Evolutionary conservation across 495 filamentous ascomycete species (phyloP).

Genomic region (Talaromyces wortmannii): DNA sequence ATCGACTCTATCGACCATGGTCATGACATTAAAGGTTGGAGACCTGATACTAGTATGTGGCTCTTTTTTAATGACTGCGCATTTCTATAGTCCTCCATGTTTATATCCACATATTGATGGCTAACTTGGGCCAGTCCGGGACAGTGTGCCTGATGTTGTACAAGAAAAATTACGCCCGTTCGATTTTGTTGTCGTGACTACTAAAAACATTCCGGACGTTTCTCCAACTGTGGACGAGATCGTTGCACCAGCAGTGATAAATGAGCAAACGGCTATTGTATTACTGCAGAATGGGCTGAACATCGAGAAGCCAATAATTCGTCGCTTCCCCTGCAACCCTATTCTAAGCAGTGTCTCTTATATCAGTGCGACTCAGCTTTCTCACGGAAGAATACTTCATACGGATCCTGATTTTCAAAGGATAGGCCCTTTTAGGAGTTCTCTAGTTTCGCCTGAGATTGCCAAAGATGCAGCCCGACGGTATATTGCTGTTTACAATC

Average conservation of each 20-base stretch:
- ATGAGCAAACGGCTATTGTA: constrained; percentile 36
- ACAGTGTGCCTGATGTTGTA: not conserved
- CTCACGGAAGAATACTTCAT: not conserved
- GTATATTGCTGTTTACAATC: constrained; percentile 10
- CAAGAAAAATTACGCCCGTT: constrained; percentile 6
- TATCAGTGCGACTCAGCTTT: not conserved
- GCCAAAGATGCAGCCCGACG: not conserved
- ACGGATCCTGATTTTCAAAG: not conserved
- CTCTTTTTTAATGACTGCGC: not conserved
- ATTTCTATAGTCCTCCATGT: not conserved
- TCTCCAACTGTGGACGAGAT: constrained; percentile 50
- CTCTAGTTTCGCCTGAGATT: not conserved
- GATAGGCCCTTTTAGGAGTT: not conserved
- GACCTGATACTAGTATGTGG: constrained; percentile 11
- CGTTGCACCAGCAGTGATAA: constrained; percentile 68
- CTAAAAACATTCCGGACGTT: constrained; percentile 38
- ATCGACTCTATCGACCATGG: constrained; percentile 39
- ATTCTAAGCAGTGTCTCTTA: constrained; percentile 15
- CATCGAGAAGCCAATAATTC: constrained; percentile 40
- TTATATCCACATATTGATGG: no score
- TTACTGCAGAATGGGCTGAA: constrained; percentile 51
- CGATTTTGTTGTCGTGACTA: constrained; percentile 48
- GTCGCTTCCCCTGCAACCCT: constrained; percentile 36
- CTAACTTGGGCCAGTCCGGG: not conserved
- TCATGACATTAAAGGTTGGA: constrained; percentile 10